Conservation (phyloP, 1,284 basidiomycete genomes). For the Sporisorium iseilematis-ciliati region DNA sequence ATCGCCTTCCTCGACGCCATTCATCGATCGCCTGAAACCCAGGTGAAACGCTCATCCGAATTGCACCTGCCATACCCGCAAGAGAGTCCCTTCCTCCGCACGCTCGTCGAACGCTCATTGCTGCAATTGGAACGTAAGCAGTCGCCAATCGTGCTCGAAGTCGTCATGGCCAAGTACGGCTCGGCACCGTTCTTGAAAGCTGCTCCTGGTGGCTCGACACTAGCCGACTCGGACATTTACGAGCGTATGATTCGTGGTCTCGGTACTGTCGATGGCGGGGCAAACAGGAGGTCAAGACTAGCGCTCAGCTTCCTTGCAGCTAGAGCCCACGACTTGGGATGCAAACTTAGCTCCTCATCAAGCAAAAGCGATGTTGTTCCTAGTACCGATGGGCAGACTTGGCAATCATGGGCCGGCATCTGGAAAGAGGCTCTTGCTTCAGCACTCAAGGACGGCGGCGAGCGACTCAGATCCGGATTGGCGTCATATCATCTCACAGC, state of each 20-base stretch:
- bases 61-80: constrained; percentile 18
- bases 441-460: constrained; percentile 35
- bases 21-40: neutral
- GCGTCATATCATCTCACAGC: constrained; percentile 46
- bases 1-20: constrained; percentile 27
- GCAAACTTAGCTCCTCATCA: constrained; percentile 16
- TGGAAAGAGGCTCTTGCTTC: constrained; percentile 27
- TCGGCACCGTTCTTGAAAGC: constrained; percentile 37
- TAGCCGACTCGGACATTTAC: constrained; percentile 33
- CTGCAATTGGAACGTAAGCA: constrained; percentile 48
- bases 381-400: constrained; percentile 1
- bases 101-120: constrained; percentile 32
- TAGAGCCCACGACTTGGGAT: constrained; percentile 29
- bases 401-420: constrained; percentile 32
- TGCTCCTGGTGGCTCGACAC: constrained; percentile 9
- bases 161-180: constrained; percentile 42
- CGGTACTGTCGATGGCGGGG: constrained; percentile 46
- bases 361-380: neutral
- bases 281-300: constrained; percentile 36
- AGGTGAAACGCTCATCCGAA: neutral
- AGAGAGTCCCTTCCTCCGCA: constrained; percentile 28
- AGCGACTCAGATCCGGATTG: constrained; percentile 46
- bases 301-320: constrained; percentile 35
- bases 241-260: constrained; percentile 50
- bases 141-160: constrained; percentile 46